Evolutionary conservation across 768 basidiomycete species (phyloP).

Genomic region (Leccinum pellstonianum): DNA sequence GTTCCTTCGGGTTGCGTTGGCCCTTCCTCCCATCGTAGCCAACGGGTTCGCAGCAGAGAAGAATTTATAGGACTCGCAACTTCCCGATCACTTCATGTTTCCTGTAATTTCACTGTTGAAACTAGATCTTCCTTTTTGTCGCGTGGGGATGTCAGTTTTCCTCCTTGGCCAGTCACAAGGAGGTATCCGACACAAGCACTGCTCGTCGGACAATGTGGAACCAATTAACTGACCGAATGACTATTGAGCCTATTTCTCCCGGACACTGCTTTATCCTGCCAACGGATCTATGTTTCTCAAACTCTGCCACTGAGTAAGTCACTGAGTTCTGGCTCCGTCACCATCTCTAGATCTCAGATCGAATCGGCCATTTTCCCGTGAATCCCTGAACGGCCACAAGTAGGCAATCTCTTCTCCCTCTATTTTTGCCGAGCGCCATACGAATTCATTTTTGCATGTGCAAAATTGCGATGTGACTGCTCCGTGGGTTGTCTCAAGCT

Average conservation of each 20-base stretch:
- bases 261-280: conserved; percentile 21
- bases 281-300: conserved; percentile 35
- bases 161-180: conserved; percentile 1
- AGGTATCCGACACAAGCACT: background rate
- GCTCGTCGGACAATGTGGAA: conserved; percentile 12
- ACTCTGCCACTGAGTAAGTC: conserved; percentile 13
- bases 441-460: conserved; percentile 29
- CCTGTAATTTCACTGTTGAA: conserved; percentile 3
- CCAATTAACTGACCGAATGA: conserved; percentile 1
- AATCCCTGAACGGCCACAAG: conserved; percentile 32
- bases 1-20: conserved; percentile 12
- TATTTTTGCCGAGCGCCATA: conserved; percentile 31
- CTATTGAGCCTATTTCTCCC: conserved; percentile 23
- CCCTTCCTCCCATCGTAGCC: conserved; percentile 13
- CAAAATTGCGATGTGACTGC: conserved; percentile 20
- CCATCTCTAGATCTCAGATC: conserved; percentile 35
- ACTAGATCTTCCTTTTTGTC: conserved; percentile 18
- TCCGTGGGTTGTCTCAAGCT: conserved; percentile 26
- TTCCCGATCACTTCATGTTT: conserved; percentile 22
- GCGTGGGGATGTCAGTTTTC: conserved; percentile 9
- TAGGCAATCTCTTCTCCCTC: conserved; percentile 34
- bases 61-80: conserved; percentile 20
- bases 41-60: conserved; percentile 9
- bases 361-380: conserved; percentile 30
- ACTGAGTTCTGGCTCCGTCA: conserved; percentile 24